Base-by-base conservation (phyloP, 139 green algal species). In the Nannochloris sp. region DNA sequence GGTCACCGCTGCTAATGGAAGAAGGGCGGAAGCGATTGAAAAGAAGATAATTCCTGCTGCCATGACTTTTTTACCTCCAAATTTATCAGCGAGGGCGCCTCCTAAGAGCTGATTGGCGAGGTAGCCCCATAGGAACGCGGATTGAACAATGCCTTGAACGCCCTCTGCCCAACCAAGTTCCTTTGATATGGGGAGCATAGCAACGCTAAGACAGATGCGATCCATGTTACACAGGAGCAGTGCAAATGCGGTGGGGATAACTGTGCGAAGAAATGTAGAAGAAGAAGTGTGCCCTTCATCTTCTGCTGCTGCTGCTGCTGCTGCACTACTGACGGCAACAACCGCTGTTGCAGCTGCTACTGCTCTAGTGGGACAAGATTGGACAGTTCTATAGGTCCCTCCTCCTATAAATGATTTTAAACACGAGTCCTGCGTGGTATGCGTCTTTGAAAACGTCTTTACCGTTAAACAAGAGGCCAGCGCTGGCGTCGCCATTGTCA, bases 161-260 rank as follows among this genome's bases (percentile, higher is more conserved):
- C 77, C 82, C 2, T 76, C 54, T 7, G 76, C 54, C 91, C 93
- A 98, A 0, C 84, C 91, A 67, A 97, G 85, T 69, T 92, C 83
- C 12, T 69, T 42, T 4, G 90, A 71, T 46, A 98, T 88, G 2
- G 93, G 92, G 33, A 98, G 45, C 68, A 98, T 92, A 64, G 92
- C 92, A 2, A 98, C 85, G 42, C 75, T 85, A 72, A 98, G 88
- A 67, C 86, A 95, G 46, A 97, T 95, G 29, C 91, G 78, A 77
- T 98, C 92, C 82, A 97, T 93, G 79, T 97, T 98, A 80, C 93
- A 98, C n/a, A 98, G 72, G 60, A 95, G 61, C 54, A 92, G 73
- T 0, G 84, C 79, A 57, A 90, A 48, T 0, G 83, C 80, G 2
- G 83, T 87, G 34, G 87, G 87, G 24, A 86, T 48, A 30, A 92